Evolutionary conservation across 805 yeast species (phyloP).

Genomic region (Maudiozyma turicensis): DNA sequence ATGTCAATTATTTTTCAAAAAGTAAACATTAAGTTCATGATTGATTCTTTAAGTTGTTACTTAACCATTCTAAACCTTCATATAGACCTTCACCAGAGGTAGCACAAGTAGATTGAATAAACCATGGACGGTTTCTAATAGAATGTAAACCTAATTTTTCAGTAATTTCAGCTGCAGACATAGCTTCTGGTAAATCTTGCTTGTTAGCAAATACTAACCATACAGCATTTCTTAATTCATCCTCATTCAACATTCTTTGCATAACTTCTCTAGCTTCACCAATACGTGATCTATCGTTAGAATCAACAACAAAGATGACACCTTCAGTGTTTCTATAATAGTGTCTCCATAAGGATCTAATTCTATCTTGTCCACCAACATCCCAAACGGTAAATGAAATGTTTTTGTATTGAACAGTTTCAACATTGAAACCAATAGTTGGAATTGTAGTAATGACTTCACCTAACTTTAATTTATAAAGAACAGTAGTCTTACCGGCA

Average conservation of each 20-base stretch:
- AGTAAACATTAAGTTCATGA: conserved; percentile 20
- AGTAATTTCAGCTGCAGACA: conserved; percentile 97
- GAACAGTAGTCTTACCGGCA: conserved; percentile 96
- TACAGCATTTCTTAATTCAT: conserved; percentile 93
- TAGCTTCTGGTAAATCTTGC: conserved; percentile 98
- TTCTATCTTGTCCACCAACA: conserved; percentile 99
- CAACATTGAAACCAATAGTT: conserved; percentile 95
- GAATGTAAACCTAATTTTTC: conserved; percentile 95
- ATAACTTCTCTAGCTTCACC: conserved; percentile 96
- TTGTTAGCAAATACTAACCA: conserved; percentile 94
- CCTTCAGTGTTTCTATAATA: conserved; percentile 98
- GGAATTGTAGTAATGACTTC: conserved; percentile 95
- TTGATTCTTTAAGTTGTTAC: conserved; percentile 76
- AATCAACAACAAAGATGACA: conserved; percentile 94
- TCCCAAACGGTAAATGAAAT: conserved; percentile 97
- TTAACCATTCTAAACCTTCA: conserved; percentile 96
- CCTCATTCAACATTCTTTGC: conserved; percentile 97
- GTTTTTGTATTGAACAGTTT: conserved; percentile 94
- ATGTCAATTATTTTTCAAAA: not conserved
- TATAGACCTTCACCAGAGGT: conserved; percentile 98
- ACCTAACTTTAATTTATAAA: conserved; percentile 89
- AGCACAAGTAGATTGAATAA: conserved; percentile 97
- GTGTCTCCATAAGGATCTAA: conserved; percentile 98
- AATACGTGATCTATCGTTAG: conserved; percentile 96
- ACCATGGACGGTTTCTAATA: conserved; percentile 98